Base-by-base conservation (phyloP, 2,329 filamentous ascomycete species). In the Anthostomella pinea region DNA sequence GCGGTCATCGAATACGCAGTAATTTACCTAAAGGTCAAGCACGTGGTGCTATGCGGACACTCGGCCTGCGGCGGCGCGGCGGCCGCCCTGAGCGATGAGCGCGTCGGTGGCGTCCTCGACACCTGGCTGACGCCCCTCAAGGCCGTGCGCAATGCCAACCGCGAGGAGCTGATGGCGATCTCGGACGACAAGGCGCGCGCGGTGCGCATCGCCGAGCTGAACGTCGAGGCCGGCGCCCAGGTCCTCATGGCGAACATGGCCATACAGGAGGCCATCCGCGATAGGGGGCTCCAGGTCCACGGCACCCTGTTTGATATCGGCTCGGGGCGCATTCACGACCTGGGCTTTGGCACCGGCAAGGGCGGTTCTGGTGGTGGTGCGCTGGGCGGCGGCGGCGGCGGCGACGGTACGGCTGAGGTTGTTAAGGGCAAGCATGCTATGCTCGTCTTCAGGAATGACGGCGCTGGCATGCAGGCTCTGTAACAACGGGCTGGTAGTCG, bases 1-100 rank as follows among this genome's bases (percentile, higher is more conserved):
- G 77, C 80, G 37, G 87, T 91, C 29, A 82, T 94, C 57, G 83
- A 91, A 58, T 94, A 83, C 59, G 84, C 87, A 27, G 85, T 94
- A 41, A 69, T 66, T 39, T 72, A 85, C 58, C 69, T 94, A 22
- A 79, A 83, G 52, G 82, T 86, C 51, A 73, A 81, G 60, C 81
- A 86, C 62, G 75, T 87, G 34, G 72, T 86, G 37, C 72, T 87
- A 8, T 85, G 81, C 63, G 82, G 82, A 1, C 83, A 87, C 67
- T 77, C 80, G 31, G 65, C 65, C 37, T 87, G 83, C 59, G 81
- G 81, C 22, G 82, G 81, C n/a, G 79, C 81, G 30, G 71, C 70
- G 10, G 81, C 79, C 1, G 75, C 80, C 3, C 66, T 79, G 6
- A 49, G 58, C 25, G 66, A 73, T 45, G 48, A 39, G 3, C 64